Conservation (phyloP, 768 basidiomycete genomes). For the Tricholoma hemisulphureum region DNA sequence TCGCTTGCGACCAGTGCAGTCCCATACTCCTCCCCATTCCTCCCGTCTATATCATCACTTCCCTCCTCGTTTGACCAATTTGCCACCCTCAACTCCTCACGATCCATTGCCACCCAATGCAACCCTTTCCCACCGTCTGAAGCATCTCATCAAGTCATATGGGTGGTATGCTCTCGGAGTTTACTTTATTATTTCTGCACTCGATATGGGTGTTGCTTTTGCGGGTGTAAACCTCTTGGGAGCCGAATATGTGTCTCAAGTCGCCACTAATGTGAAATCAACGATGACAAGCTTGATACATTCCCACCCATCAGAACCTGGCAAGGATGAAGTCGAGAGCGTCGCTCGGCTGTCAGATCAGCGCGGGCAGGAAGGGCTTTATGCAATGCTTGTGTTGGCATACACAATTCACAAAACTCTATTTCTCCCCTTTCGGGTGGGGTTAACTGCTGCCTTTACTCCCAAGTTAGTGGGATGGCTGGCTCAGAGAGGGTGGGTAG, state of each 20-base stretch:
- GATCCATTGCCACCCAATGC: slow-evolving; percentile 44
- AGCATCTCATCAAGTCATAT: slow-evolving; percentile 84
- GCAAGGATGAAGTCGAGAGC: slow-evolving; percentile 59
- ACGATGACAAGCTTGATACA: slow-evolving; percentile 43
- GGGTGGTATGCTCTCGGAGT: slow-evolving; percentile 96
- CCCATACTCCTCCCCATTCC: slow-evolving; percentile 26
- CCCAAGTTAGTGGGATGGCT: slow-evolving; percentile 87
- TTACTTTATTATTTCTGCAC: slow-evolving; percentile 66
- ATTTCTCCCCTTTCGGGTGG: slow-evolving; percentile 86
- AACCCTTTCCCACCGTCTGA: slow-evolving; percentile 68
- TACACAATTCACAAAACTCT: slow-evolving; percentile 96
- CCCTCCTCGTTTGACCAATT: slow-evolving; percentile 43
- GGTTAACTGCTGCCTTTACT: slow-evolving; percentile 82
- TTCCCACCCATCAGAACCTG: slow-evolving; percentile 62
- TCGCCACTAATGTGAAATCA: slow-evolving; percentile 59
- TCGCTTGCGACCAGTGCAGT: slow-evolving; percentile 31
- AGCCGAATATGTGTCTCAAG: slow-evolving; percentile 80
- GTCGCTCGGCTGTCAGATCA: slow-evolving; percentile 26
- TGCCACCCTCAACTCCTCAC: slow-evolving; percentile 33
- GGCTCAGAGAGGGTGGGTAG: slow-evolving; percentile 77
- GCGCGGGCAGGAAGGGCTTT: slow-evolving; percentile 69
- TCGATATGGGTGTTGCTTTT: slow-evolving; percentile 88
- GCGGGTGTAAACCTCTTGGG: slow-evolving; percentile 83
- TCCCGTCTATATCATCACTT: slow-evolving; percentile 52
- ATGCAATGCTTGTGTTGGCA: slow-evolving; percentile 90